phyloP scores from a whole-genome alignment of 1,139 yeast genomes.

The Lodderomyces parapsilosis region DNA sequence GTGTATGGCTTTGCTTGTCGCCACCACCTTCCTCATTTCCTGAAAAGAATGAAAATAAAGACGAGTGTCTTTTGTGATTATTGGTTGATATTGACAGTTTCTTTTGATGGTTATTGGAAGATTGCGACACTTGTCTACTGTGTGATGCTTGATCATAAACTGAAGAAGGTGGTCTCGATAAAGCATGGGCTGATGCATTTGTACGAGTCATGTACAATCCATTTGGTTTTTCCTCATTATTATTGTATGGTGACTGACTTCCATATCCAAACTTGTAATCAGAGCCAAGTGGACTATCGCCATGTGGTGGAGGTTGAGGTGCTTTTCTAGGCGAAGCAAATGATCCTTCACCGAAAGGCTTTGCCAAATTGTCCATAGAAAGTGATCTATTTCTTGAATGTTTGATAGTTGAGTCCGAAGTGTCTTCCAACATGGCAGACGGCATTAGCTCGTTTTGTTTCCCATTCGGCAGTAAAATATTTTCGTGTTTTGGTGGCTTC shows the following conservation, averaged over 20 bases:
- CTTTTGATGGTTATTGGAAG: slow-evolving; percentile 16
- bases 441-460: slow-evolving; percentile 15
- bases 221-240: slow-evolving; percentile 12
- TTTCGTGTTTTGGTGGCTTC: slow-evolving; percentile 1
- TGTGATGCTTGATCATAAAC: slow-evolving; percentile 39
- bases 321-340: slow-evolving; percentile 63
- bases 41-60: slow-evolving; percentile 46
- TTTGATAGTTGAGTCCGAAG: background rate
- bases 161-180: slow-evolving; percentile 43
- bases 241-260: slow-evolving; percentile 11
- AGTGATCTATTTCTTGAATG: slow-evolving; percentile 24
- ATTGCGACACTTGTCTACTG: slow-evolving; percentile 26
- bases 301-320: slow-evolving; percentile 31
- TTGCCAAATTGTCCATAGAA: slow-evolving; percentile 48
- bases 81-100: slow-evolving; percentile 31
- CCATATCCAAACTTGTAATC: slow-evolving; percentile 27
- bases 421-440: slow-evolving; percentile 14
- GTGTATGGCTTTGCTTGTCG: slow-evolving; percentile 9
- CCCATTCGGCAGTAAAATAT: background rate
- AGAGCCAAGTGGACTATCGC: slow-evolving; percentile 22
- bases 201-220: slow-evolving; percentile 26
- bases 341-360: slow-evolving; percentile 7
- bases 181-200: slow-evolving; percentile 23
- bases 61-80: slow-evolving; percentile 42
- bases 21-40: slow-evolving; percentile 16